Conservation (phyloP, 139 green algal genomes). For the Chlamydomonas sp. region DNA sequence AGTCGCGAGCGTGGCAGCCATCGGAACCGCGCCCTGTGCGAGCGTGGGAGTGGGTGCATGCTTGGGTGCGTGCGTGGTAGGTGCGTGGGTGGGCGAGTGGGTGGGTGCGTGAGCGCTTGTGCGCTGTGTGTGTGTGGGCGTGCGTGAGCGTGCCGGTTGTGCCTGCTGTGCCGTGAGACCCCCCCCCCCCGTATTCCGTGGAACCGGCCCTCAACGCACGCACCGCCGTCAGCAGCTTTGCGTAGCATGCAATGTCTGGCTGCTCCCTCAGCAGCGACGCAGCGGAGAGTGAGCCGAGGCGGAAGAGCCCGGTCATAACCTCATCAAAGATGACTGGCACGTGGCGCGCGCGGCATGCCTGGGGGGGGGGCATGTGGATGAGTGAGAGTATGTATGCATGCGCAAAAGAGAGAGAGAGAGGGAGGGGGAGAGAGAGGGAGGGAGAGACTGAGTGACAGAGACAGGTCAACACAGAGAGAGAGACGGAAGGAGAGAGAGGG, state of each 20-base stretch:
- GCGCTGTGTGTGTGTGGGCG: not conserved
- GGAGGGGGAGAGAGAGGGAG: no score
- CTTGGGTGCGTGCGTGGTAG: not conserved
- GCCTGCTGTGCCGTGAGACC: not conserved
- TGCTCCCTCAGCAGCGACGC: constrained; percentile 54
- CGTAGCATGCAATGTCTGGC: constrained; percentile 93
- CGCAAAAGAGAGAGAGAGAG: no score
- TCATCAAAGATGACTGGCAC: constrained; percentile 93
- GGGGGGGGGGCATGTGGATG: not conserved
- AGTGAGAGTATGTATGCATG: not conserved
- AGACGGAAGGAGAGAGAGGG: no score
- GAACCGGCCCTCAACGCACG: not conserved
- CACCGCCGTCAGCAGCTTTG: constrained; percentile 81
- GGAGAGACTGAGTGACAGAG: no score
- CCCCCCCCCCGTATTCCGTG: not conserved
- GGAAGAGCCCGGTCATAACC: constrained; percentile 88
- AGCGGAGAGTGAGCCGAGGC: constrained; percentile 63
- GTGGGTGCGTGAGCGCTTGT: not conserved
- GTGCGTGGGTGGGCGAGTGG: not conserved
- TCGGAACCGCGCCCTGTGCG: constrained; percentile 76
- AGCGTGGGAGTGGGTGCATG: constrained; percentile 75
- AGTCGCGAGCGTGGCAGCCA: constrained; percentile 78
- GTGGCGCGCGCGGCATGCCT: constrained; percentile 43
- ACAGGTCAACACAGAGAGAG: no score
- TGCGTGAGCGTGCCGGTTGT: not conserved